These are phyloP conservation scores for Penicillium paradoxum DNA, from an alignment of 495 filamentous ascomycete species.

Conservation along the genomic window DNA sequence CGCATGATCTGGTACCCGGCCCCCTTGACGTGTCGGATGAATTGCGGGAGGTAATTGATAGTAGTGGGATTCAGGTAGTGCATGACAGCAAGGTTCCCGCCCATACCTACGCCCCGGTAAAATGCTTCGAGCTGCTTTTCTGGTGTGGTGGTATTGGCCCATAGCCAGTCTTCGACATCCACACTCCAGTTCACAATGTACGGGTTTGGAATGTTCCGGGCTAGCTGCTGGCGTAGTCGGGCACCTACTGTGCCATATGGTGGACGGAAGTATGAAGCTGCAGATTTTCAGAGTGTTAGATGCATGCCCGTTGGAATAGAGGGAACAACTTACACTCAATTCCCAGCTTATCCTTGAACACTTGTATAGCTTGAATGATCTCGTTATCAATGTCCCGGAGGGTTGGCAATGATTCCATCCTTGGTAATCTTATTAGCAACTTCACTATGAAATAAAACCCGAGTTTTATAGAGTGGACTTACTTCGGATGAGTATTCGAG, in stretches of 20 bases:
- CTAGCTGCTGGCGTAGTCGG: slow-evolving; percentile 61
- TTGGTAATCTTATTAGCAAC: slow-evolving; percentile 11
- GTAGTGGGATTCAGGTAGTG: slow-evolving; percentile 69
- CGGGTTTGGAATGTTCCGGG: slow-evolving; percentile 44
- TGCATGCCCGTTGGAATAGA: not conserved
- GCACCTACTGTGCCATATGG: slow-evolving; percentile 74
- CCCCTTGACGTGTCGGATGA: slow-evolving; percentile 63
- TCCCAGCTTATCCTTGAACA: slow-evolving; percentile 49
- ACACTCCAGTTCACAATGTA: slow-evolving; percentile 70
- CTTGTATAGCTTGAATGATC: slow-evolving; percentile 55
- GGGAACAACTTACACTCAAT: slow-evolving; percentile 33
- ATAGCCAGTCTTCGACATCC: slow-evolving; percentile 76
- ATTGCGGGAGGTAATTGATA: slow-evolving; percentile 60
- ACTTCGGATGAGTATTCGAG: slow-evolving; percentile 68
- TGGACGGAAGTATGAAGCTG: slow-evolving; percentile 65
- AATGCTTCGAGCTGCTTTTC: slow-evolving; percentile 75
- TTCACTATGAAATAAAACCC: not conserved
- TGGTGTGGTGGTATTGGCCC: slow-evolving; percentile 59
- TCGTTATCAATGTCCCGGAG: slow-evolving; percentile 64
- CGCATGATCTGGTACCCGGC: slow-evolving; percentile 68
- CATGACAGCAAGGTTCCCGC: slow-evolving; percentile 72
- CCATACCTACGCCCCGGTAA: slow-evolving; percentile 56
- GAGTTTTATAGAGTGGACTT: not conserved
- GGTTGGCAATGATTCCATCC: slow-evolving; percentile 59
- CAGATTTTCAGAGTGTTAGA: not conserved